Evolutionary conservation across 805 yeast species (phyloP).

Genomic region (Hanseniaspora vineae): DNA sequence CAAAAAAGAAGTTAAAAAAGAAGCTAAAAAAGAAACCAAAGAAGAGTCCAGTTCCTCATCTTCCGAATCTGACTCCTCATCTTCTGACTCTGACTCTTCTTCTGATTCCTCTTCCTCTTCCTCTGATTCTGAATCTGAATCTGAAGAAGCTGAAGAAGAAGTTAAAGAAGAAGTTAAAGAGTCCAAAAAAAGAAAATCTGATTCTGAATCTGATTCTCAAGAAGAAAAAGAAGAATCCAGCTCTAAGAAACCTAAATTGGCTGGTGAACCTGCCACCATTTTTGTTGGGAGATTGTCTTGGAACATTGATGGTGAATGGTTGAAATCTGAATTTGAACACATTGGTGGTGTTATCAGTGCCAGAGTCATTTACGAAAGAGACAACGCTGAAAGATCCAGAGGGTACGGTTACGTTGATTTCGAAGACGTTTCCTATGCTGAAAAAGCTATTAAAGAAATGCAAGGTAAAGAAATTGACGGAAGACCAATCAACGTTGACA

Average conservation of each 20-base stretch:
- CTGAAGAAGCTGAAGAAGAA: constrained; percentile 20
- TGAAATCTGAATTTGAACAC: constrained; percentile 72
- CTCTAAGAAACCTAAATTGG: constrained; percentile 32
- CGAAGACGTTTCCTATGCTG: constrained; percentile 61
- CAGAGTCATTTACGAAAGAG: constrained; percentile 85
- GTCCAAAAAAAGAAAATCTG: constrained; percentile 10
- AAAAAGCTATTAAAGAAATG: constrained; percentile 69
- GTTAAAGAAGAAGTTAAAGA: constrained; percentile 18
- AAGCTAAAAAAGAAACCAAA: constrained; percentile 15
- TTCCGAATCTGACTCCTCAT: constrained; percentile 17
- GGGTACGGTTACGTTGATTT: constrained; percentile 98
- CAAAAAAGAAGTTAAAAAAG: constrained; percentile 8
- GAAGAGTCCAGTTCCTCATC: constrained; percentile 16
- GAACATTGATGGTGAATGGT: constrained; percentile 94
- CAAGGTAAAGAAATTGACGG: constrained; percentile 96
- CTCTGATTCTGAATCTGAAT: constrained; percentile 12
- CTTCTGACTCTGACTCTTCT: constrained; percentile 11
- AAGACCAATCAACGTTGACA: constrained; percentile 86
- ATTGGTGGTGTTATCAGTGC: constrained; percentile 75
- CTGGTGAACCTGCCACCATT: constrained; percentile 68
- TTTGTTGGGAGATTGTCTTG: constrained; percentile 97
- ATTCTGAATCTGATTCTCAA: constrained; percentile 17
- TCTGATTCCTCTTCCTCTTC: constrained; percentile 13
- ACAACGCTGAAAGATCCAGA: constrained; percentile 76
- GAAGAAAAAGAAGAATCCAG: constrained; percentile 28